These are phyloP conservation scores for Euphorbia peplus DNA, from an alignment of 345 rosid genomes.

Conservation along the genomic window DNA sequence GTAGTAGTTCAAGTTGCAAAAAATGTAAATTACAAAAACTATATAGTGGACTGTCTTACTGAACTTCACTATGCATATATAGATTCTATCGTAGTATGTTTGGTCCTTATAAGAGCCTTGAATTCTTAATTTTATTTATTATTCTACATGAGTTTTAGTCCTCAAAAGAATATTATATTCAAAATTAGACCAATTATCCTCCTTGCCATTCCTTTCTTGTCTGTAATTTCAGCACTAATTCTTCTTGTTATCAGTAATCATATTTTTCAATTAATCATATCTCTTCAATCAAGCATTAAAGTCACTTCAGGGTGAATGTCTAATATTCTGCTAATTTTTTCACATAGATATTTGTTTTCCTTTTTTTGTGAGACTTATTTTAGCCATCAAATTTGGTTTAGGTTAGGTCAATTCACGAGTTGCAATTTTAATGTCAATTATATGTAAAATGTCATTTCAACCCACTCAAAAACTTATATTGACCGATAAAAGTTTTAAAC, in stretches of 20 bases:
- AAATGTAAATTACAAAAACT: too few species aligned
- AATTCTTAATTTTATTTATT: not conserved
- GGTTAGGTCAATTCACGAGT: not conserved
- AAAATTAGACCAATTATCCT: not conserved
- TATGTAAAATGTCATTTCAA: too few species aligned
- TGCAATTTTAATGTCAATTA: not conserved
- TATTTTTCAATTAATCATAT: not conserved
- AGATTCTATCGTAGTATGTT: not conserved
- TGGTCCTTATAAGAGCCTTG: constrained; percentile 8
- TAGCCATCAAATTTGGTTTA: not conserved
- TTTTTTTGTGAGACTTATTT: not conserved
- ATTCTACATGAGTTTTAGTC: not conserved
- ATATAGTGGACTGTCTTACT: not conserved
- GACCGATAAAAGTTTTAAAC: too few species aligned
- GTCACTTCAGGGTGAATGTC: not conserved
- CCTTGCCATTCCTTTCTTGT: constrained; percentile 10
- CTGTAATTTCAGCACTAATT: not conserved
- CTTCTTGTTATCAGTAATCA: not conserved
- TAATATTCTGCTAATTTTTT: not conserved
- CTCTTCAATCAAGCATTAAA: not conserved
- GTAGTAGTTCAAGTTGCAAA: too few species aligned
- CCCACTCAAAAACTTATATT: not conserved
- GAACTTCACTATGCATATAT: not conserved
- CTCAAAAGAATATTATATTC: not conserved
- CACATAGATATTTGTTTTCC: not conserved